Conservation (phyloP, 495 filamentous ascomycete species). For the Neurospora sublineolata region DNA sequence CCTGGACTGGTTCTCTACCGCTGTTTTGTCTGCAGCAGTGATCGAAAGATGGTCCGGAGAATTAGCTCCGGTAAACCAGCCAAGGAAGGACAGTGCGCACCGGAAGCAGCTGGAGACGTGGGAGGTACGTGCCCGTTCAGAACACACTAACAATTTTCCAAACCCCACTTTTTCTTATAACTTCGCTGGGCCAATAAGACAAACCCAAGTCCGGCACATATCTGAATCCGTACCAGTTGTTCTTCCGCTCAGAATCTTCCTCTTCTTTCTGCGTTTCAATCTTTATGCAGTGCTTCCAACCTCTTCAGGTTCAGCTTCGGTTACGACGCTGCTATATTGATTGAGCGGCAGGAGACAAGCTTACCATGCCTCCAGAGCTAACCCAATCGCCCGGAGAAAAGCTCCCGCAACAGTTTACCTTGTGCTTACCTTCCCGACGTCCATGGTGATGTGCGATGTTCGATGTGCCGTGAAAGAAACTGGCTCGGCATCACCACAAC, state of each 20-base stretch:
- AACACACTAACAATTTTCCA: neutral
- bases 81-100: neutral
- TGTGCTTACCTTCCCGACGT: neutral
- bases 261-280: neutral
- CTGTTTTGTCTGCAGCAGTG: neutral
- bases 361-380: neutral
- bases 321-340: neutral
- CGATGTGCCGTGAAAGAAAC: neutral
- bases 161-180: neutral
- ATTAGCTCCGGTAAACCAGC: neutral
- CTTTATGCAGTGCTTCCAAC: neutral
- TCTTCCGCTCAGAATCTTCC: neutral
- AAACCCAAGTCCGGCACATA: neutral
- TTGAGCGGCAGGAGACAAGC: neutral
- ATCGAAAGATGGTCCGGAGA: neutral
- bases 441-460: neutral
- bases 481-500: neutral
- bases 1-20: neutral
- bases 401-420: neutral
- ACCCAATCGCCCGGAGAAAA: neutral
- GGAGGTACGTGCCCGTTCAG: neutral
- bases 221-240: neutral
- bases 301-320: neutral
- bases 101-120: neutral
- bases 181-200: neutral